phyloP scores from a whole-genome alignment of 805 yeast species.

The Cyberlindnera samutprakarnensis region DNA sequence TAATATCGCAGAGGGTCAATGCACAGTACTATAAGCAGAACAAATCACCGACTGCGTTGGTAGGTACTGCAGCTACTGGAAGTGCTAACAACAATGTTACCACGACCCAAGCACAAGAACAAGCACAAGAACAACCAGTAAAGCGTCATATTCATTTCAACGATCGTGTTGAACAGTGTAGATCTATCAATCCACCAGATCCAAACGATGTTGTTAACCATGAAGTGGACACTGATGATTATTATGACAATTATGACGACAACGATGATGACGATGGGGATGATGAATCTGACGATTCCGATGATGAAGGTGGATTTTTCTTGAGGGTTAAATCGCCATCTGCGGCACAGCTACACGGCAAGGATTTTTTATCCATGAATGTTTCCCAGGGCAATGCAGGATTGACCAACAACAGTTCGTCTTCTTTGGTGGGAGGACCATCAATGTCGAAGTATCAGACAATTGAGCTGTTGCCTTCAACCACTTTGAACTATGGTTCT shows the following conservation, averaged over 20 bases:
- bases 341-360: conserved; percentile 22
- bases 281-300: conserved; percentile 33
- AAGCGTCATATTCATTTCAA: conserved; percentile 82
- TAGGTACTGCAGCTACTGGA: not conserved
- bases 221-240: conserved; percentile 24
- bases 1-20: conserved; percentile 20
- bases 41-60: not conserved
- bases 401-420: conserved; percentile 7
- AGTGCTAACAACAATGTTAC: not conserved
- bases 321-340: conserved; percentile 43
- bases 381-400: not conserved
- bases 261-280: conserved; percentile 21
- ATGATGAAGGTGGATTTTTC: conserved; percentile 66
- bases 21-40: conserved; percentile 17
- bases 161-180: conserved; percentile 91
- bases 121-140: conserved; percentile 1
- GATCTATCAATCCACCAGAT: conserved; percentile 42
- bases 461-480: conserved; percentile 78
- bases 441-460: conserved; percentile 18
- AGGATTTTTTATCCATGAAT: conserved; percentile 9
- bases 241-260: conserved; percentile 11
- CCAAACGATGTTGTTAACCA: conserved; percentile 15
- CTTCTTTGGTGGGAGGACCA: not conserved
- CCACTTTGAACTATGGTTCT: conserved; percentile 73
- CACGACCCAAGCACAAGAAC: conserved; percentile 1